Evolutionary conservation across 1,139 yeast genomes (phyloP).

Genomic region (Taphrina wiesneri): DNA sequence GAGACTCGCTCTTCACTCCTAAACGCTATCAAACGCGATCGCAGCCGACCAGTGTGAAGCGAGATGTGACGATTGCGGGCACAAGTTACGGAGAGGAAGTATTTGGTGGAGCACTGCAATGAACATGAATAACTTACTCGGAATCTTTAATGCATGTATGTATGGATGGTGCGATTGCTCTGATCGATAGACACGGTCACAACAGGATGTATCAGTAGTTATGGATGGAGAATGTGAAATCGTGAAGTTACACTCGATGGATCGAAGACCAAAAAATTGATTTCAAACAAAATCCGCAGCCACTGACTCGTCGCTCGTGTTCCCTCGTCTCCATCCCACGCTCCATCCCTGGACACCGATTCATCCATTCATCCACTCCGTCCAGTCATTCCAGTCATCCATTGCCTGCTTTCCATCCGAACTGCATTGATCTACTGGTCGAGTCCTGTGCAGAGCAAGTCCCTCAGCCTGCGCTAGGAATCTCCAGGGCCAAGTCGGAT

Average conservation of each 20-base stretch:
- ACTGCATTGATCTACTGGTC: too few relatives aligned
- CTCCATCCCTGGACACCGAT: too few relatives aligned
- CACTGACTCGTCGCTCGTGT: background rate
- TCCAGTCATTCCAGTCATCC: background rate
- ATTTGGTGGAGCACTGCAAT: constrained; percentile 8
- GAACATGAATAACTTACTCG: background rate
- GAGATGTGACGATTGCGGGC: background rate
- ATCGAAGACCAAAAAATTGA: background rate
- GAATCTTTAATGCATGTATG: too few relatives aligned
- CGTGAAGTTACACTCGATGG: too few relatives aligned
- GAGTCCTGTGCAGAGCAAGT: background rate
- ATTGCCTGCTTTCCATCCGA: background rate
- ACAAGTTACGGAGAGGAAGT: constrained; percentile 5
- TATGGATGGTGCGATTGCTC: too few relatives aligned
- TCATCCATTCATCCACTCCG: background rate
- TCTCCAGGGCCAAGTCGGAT: too few relatives aligned
- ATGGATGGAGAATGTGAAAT: background rate
- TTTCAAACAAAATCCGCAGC: background rate
- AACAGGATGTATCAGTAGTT: too few relatives aligned
- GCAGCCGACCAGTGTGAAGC: constrained; percentile 6
- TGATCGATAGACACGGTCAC: too few relatives aligned
- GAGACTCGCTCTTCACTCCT: constrained; percentile 20
- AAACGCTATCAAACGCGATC: constrained; percentile 3
- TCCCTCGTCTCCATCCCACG: background rate
- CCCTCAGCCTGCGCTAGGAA: too few relatives aligned